Evolutionary conservation across 257 asterid genomes (phyloP), one percentile per base, ranked within the genome.

Genomic region (Penstemon barbatus): DNA sequence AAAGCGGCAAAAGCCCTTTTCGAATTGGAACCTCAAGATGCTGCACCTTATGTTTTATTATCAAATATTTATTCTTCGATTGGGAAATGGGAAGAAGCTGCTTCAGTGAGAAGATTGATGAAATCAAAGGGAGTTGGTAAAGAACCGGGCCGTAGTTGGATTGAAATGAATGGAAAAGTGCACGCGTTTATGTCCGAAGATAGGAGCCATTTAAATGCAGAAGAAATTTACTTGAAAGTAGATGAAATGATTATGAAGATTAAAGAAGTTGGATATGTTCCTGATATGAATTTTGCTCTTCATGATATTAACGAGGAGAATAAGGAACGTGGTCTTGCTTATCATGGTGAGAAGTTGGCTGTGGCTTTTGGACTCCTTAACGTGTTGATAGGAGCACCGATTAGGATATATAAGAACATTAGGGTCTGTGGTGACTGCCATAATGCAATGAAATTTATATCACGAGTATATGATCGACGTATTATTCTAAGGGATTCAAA

Each of bases 351-450:
- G 83, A 91, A 91, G 82, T 52, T 89, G 86, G 95, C 96, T 1
- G 79, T 89, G 65, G 95, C 95, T 10, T 89, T 82, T 19, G 89
- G 82, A 25, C 68, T 91, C 58, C 84, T 91, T 41, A 60, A 62
- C 58, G 71, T 80, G 69, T 84, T 91, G 7, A 37, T 57, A 3
- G 95, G 82, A 45, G 78, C 76, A 0, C 83, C 94, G 0, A 71
- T 89, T 49, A 72, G 94, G 63, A 71, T 91, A 43, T 85, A 70
- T 51, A 91, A 89, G 85, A 89, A 91, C 72, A 77, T 87, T 13
- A 68, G 94, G 56, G 89, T 84, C 6, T 91, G 97, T 44, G 94
- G 96, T 1, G 97, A 87, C 71, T 91, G 97, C 43, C 96, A 91
- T 54, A 67, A 77, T 6, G 90, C 90, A 2, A 84, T 84, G 89